phyloP scores from a whole-genome alignment of 2,329 filamentous ascomycete species.

The Colletotrichum agaves region DNA sequence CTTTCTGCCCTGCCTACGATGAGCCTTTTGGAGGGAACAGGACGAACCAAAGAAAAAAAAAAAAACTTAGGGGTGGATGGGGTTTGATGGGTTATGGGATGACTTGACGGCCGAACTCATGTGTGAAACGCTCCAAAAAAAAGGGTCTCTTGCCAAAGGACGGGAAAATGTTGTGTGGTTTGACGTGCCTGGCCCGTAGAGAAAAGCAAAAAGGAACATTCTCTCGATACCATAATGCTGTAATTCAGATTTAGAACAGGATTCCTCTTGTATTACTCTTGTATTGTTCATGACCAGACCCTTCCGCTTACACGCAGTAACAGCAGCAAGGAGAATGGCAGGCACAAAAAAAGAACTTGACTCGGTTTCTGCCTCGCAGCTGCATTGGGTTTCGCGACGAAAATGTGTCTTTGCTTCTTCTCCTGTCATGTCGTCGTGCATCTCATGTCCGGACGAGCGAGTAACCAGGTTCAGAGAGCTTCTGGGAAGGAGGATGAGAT shows the following conservation, averaged over 20 bases:
- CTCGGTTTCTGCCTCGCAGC: conserved; percentile 23
- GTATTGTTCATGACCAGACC: too few species aligned
- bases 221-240: conserved; percentile 32
- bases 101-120: conserved; percentile 34
- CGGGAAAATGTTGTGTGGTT: neutral
- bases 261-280: too few species aligned
- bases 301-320: too few species aligned
- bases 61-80: neutral
- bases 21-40: neutral
- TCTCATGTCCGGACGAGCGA: conserved; percentile 29
- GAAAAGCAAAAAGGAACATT: neutral
- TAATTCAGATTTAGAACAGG: neutral
- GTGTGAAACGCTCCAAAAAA: conserved; percentile 24
- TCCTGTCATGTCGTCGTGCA: conserved; percentile 19
- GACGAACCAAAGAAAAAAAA: neutral
- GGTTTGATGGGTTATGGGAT: conserved; percentile 16
- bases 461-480: conserved; percentile 30
- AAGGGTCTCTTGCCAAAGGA: neutral
- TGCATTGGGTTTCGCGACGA: conserved; percentile 26
- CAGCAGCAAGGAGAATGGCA: neutral
- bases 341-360: conserved; percentile 6
- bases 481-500: conserved; percentile 28
- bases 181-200: conserved; percentile 7
- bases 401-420: conserved; percentile 29
- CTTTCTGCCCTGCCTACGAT: neutral